Evolutionary conservation across 805 yeast species (phyloP).

Genomic region (Candida ipomoeae): DNA sequence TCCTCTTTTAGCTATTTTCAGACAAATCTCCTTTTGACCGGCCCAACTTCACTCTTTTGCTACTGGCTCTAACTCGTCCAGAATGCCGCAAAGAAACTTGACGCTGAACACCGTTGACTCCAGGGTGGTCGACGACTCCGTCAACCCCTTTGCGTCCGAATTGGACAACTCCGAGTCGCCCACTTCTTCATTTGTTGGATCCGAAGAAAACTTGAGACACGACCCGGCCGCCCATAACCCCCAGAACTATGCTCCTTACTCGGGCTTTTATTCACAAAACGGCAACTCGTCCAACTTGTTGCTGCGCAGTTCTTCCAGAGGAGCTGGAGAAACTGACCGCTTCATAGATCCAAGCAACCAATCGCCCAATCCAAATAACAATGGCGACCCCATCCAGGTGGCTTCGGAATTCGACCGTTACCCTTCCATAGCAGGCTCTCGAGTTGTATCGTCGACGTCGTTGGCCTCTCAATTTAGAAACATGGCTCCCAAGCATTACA

Average conservation of each 20-base stretch:
- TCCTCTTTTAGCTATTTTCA: too few relatives aligned
- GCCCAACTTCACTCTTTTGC: neutral
- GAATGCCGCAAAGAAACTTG: slow-evolving; percentile 30
- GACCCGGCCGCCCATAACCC: slow-evolving; percentile 2
- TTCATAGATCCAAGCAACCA: slow-evolving; percentile 10
- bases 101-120: slow-evolving; percentile 22
- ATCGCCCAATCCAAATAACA: slow-evolving; percentile 5
- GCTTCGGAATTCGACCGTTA: slow-evolving; percentile 66
- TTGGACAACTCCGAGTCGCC: slow-evolving; percentile 9
- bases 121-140: neutral
- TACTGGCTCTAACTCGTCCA: neutral
- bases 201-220: slow-evolving; percentile 10
- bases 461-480: slow-evolving; percentile 13
- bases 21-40: neutral
- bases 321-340: slow-evolving; percentile 10
- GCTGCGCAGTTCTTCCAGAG: slow-evolving; percentile 11
- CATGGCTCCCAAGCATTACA: slow-evolving; percentile 7
- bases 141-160: slow-evolving; percentile 14
- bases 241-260: slow-evolving; percentile 30
- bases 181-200: slow-evolving; percentile 8
- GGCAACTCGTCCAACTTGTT: slow-evolving; percentile 38
- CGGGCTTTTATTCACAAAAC: slow-evolving; percentile 36
- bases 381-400: slow-evolving; percentile 21
- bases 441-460: slow-evolving; percentile 51
- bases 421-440: slow-evolving; percentile 56